Conservation (phyloP, 2,329 filamentous ascomycete genomes). For the Rachicladosporium sp. region DNA sequence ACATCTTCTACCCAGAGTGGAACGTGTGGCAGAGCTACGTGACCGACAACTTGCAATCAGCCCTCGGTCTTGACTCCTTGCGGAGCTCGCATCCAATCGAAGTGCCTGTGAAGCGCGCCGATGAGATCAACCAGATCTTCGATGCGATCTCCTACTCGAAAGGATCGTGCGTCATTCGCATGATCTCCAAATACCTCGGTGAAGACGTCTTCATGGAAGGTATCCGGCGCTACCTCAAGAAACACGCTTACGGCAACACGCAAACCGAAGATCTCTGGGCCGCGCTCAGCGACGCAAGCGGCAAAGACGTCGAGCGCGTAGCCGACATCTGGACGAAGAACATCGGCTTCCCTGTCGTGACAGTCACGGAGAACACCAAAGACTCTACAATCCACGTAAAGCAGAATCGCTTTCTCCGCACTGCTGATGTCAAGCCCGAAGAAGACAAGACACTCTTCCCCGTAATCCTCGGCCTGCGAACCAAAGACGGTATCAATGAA, state of each 20-base stretch:
- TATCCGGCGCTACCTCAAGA: constrained; percentile 80
- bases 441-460: constrained; percentile 83
- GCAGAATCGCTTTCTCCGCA: constrained; percentile 90
- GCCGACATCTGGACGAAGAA: constrained; percentile 98
- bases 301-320: constrained; percentile 77
- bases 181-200: constrained; percentile 92
- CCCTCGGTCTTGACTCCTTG: constrained; percentile 75
- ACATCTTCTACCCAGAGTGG: constrained; percentile 94
- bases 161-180: constrained; percentile 86
- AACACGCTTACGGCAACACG: constrained; percentile 94
- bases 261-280: constrained; percentile 84
- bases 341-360: constrained; percentile 82
- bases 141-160: constrained; percentile 97
- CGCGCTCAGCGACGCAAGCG: constrained; percentile 74
- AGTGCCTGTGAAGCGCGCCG: constrained; percentile 86
- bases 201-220: constrained; percentile 90
- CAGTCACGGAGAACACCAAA: constrained; percentile 62
- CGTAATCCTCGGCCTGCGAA: constrained; percentile 75
- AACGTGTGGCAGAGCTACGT: constrained; percentile 96
- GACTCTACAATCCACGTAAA: constrained; percentile 70
- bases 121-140: constrained; percentile 97
- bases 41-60: constrained; percentile 79
- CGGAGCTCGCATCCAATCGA: constrained; percentile 94
- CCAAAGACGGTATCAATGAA: constrained; percentile 71
- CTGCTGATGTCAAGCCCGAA: constrained; percentile 83